Evolutionary conservation across 176 grass and related monocot genomes (phyloP).

Genomic region (Aegilops speltoides): DNA sequence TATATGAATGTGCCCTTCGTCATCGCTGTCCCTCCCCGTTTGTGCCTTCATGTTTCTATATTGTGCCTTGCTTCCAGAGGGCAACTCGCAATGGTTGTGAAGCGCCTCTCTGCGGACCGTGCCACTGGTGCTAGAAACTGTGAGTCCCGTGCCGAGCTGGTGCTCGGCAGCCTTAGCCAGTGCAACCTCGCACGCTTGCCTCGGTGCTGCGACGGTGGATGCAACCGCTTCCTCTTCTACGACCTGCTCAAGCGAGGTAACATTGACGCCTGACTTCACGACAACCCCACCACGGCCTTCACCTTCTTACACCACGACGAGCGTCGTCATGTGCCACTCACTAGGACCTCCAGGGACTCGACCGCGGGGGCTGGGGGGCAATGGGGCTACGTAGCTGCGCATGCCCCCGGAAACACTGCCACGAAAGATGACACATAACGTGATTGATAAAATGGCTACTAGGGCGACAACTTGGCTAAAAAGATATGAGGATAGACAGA

Average conservation of each 20-base stretch:
- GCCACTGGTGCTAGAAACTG: slow-evolving; percentile 48
- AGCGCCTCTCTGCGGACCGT: slow-evolving; percentile 53
- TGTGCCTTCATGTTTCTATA: slow-evolving; percentile 75
- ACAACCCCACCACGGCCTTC: background rate
- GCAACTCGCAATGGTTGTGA: slow-evolving; percentile 57
- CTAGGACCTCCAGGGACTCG: no score
- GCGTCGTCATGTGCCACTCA: no score
- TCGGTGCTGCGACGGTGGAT: slow-evolving; percentile 57
- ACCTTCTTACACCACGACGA: slow-evolving; percentile 66
- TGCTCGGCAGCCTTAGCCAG: slow-evolving; percentile 67
- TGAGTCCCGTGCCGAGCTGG: slow-evolving; percentile 78
- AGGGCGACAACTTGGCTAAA: no score
- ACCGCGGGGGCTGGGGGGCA: no score
- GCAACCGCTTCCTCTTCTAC: slow-evolving; percentile 75
- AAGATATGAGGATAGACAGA: no score
- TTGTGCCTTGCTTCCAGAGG: slow-evolving; percentile 53
- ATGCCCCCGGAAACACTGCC: no score
- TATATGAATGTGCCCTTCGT: background rate
- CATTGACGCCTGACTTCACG: slow-evolving; percentile 73
- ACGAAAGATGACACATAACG: no score
- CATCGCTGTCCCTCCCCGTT: background rate
- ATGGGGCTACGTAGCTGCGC: no score
- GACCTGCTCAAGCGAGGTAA: slow-evolving; percentile 71
- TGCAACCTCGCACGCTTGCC: slow-evolving; percentile 62
- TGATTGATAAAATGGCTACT: no score